phyloP scores from a whole-genome alignment of 495 filamentous ascomycete species.

The Schizothecium vesticola region DNA sequence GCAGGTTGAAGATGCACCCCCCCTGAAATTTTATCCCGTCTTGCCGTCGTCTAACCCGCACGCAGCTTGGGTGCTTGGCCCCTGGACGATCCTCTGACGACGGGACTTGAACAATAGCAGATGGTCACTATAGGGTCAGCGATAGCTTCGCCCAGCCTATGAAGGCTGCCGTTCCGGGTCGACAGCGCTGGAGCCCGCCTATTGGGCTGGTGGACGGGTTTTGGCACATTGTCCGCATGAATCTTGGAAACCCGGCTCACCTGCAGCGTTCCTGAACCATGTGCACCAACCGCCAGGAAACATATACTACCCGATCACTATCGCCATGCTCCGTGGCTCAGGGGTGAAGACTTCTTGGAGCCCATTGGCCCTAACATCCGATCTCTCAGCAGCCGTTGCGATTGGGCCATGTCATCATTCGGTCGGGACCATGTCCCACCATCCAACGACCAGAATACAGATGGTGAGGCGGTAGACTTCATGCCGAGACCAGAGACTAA shows the following conservation, averaged over 20 bases:
- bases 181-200: slow-evolving; percentile 1
- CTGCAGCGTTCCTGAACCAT: slow-evolving; percentile 6
- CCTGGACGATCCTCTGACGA: neutral
- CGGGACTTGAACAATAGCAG: slow-evolving; percentile 1
- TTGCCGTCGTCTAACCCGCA: neutral
- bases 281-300: neutral
- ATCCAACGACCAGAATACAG: too few relatives aligned
- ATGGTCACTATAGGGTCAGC: slow-evolving; percentile 9
- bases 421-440: neutral
- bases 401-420: slow-evolving; percentile 13
- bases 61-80: too few relatives aligned
- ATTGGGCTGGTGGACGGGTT: slow-evolving; percentile 10
- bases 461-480: too few relatives aligned
- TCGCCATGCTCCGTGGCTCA: neutral
- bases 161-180: slow-evolving; percentile 4
- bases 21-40: slow-evolving; percentile 15
- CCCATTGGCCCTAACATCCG: slow-evolving; percentile 9
- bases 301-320: slow-evolving; percentile 2
- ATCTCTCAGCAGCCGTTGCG: slow-evolving; percentile 12
- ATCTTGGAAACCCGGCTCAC: slow-evolving; percentile 4
- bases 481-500: neutral
- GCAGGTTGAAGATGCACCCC: neutral
- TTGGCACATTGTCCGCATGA: slow-evolving; percentile 10
- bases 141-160: slow-evolving; percentile 2
- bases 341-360: neutral